Conservation (phyloP, 176 grass and related monocot species). For the Thalia dealbata region DNA sequence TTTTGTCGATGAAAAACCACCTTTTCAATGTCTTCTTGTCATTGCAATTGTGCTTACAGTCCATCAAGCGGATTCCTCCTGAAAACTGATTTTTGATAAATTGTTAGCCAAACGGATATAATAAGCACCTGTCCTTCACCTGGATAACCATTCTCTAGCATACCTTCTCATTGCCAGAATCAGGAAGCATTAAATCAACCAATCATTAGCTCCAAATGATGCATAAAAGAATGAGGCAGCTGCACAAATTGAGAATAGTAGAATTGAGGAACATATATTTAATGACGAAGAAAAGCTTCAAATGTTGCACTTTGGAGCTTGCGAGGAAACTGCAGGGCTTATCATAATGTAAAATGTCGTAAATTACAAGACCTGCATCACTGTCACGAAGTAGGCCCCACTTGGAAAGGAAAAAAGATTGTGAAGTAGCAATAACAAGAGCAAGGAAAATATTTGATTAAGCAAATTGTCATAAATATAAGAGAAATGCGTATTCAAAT, state of each 20-base stretch:
- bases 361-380: too few species aligned
- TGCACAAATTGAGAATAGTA: neutral
- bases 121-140: neutral
- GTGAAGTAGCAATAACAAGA: too few species aligned
- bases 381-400: too few species aligned
- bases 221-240: neutral
- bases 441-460: too few species aligned
- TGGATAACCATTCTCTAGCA: neutral
- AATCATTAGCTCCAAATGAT: neutral
- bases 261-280: neutral
- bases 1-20: conserved; percentile 95
- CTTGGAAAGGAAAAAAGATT: too few species aligned
- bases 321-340: neutral
- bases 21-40: conserved; percentile 81
- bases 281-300: neutral
- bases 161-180: conserved; percentile 20
- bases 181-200: neutral
- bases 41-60: conserved; percentile 55
- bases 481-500: too few species aligned
- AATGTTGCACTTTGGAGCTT: neutral
- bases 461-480: too few species aligned
- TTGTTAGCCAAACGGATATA: neutral
- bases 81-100: conserved; percentile 25
- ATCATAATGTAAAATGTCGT: neutral
- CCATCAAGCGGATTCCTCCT: conserved; percentile 46